phyloP scores from a whole-genome alignment of 768 basidiomycete species.

The Lanmaoa rubissima region DNA sequence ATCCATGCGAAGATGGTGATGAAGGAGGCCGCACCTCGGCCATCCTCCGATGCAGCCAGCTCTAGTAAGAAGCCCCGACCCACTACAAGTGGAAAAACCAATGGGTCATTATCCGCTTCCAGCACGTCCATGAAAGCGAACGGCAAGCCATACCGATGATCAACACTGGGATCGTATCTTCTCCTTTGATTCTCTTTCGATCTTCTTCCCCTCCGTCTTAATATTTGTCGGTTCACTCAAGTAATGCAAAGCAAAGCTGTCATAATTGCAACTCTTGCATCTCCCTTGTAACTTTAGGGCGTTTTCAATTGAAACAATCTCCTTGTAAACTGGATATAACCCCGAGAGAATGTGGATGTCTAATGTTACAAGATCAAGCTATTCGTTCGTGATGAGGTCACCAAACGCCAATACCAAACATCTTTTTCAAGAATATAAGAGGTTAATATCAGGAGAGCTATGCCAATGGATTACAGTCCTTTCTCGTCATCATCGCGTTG shows the following conservation, averaged over 20 bases:
- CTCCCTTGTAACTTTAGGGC: constrained; percentile 24
- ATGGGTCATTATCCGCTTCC: constrained; percentile 47
- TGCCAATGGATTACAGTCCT: background rate
- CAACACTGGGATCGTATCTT: constrained; percentile 6
- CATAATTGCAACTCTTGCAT: constrained; percentile 27
- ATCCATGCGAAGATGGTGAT: constrained; percentile 96
- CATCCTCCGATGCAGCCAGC: constrained; percentile 46
- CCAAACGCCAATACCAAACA: constrained; percentile 2
- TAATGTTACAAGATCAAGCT: constrained; percentile 25
- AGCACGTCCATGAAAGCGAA: constrained; percentile 50
- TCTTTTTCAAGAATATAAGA: constrained; percentile 9
- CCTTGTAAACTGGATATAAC: constrained; percentile 13
- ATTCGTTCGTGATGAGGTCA: constrained; percentile 5
- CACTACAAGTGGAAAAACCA: constrained; percentile 48
- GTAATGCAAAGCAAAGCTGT: constrained; percentile 27
- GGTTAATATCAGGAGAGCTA: constrained; percentile 6
- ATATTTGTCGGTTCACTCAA: constrained; percentile 22
- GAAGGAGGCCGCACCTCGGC: constrained; percentile 71
- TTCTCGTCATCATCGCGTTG: constrained; percentile 30
- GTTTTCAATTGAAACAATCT: constrained; percentile 15
- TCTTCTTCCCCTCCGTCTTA: constrained; percentile 17
- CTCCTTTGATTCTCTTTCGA: constrained; percentile 24
- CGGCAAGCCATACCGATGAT: constrained; percentile 61
- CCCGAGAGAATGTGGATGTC: constrained; percentile 10
- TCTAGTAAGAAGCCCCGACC: constrained; percentile 60